Percentiles rank a stretch among this genome's conserved stretches.
These are phyloP conservation scores for Ascochyta viciae-villosae DNA, from an alignment of 2,329 filamentous ascomycete species.

Conservation along the genomic window DNA sequence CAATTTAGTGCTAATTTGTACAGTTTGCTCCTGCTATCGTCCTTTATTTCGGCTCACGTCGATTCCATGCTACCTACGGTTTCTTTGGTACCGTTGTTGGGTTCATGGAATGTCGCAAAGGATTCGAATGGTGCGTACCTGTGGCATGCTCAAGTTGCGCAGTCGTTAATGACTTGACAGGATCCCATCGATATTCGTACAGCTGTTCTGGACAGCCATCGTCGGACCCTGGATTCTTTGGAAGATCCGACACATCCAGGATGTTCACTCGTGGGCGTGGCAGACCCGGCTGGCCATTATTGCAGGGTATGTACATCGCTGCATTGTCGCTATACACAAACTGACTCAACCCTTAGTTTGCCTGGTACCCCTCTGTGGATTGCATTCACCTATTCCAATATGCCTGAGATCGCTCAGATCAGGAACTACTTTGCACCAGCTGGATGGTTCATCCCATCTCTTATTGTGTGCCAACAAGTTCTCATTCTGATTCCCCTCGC, in stretches of 20 bases:
- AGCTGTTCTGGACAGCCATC: slow-evolving; percentile 47
- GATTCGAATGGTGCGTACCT: slow-evolving; percentile 68
- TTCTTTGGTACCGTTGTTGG: slow-evolving; percentile 59
- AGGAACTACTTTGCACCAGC: slow-evolving; percentile 45
- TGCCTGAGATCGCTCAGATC: slow-evolving; percentile 30
- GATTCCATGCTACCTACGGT: slow-evolving; percentile 66
- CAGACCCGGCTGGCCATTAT: slow-evolving; percentile 48
- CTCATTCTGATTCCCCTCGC: slow-evolving; percentile 46
- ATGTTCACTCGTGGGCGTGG: slow-evolving; percentile 50
- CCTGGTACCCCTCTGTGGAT: slow-evolving; percentile 49
- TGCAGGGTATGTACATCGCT: slow-evolving; percentile 37
- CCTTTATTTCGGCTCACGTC: slow-evolving; percentile 69
- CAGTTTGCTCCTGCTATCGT: slow-evolving; percentile 66
- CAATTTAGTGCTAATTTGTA: slow-evolving; percentile 20
- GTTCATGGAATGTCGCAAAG: slow-evolving; percentile 55
- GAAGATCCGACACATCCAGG: slow-evolving; percentile 47
- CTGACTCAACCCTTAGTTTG: slow-evolving; percentile 37
- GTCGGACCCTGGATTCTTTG: slow-evolving; percentile 49
- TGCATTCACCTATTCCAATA: slow-evolving; percentile 44
- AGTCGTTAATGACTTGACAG: slow-evolving; percentile 26
- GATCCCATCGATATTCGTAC: slow-evolving; percentile 47
- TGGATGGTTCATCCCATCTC: slow-evolving; percentile 48
- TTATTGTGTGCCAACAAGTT: slow-evolving; percentile 48
- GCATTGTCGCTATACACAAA: not conserved
- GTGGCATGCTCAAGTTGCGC: not conserved